Conservation (phyloP, 2,329 filamentous ascomycete species). For the Escovopsis weberi region DNA sequence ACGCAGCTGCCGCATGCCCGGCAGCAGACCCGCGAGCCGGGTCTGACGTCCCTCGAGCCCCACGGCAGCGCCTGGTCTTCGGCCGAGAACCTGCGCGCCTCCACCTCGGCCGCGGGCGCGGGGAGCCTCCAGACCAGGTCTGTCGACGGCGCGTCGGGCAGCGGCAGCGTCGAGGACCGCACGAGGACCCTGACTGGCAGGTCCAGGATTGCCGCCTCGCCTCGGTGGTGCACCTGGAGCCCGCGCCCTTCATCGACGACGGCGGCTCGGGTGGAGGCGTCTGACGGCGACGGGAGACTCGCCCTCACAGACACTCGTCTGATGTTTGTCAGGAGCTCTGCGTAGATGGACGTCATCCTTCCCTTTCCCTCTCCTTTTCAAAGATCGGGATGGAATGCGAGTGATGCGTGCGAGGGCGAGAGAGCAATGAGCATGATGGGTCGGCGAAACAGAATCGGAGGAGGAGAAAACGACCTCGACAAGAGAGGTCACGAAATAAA, state of each 20-base stretch:
- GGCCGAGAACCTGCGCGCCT: slow-evolving; percentile 13
- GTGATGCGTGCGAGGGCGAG: no score
- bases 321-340: slow-evolving; percentile 51
- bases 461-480: no score
- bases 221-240: slow-evolving; percentile 35
- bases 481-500: no score
- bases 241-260: slow-evolving; percentile 30
- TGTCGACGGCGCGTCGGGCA: slow-evolving; percentile 16
- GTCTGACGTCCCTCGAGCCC: slow-evolving; percentile 35
- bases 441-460: no score
- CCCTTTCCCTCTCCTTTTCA: background rate
- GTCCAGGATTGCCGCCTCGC: slow-evolving; percentile 16
- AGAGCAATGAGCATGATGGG: no score
- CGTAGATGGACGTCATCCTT: slow-evolving; percentile 34
- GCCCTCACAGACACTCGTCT: slow-evolving; percentile 46
- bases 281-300: slow-evolving; percentile 29
- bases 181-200: slow-evolving; percentile 29
- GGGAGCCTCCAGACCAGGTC: slow-evolving; percentile 42
- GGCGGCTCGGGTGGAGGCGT: slow-evolving; percentile 26
- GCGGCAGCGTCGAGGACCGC: slow-evolving; percentile 20
- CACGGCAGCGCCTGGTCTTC: slow-evolving; percentile 35
- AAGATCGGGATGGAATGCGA: no score
- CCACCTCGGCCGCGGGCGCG: slow-evolving; percentile 13
- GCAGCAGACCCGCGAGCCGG: slow-evolving; percentile 27
- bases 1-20: slow-evolving; percentile 24